Evolutionary conservation across 345 rosid genomes (phyloP), one percentile per base, ranked within the genome.

Genomic region (Salix brachista): DNA sequence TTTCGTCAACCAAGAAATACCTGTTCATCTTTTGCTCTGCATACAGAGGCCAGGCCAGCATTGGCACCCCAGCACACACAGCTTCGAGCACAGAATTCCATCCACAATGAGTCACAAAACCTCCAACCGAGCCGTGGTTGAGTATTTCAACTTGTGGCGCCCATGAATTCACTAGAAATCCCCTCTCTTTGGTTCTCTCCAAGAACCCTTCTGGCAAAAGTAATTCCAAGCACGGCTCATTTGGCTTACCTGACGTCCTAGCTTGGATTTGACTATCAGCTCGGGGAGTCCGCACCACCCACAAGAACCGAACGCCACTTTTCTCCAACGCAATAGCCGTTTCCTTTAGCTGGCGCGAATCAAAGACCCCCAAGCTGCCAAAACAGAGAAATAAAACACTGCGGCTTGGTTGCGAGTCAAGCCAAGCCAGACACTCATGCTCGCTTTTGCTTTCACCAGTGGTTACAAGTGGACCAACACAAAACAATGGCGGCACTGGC

Each of bases 11-110:
- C n/a, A 81, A 6, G 3, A 79, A 12, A n/a, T n/a, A 39, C 73
- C 65, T 67, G 5, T 76, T 77, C 62, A 83, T 25, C 75, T 21
- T 81, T 46, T 87, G 86, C 79, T 87, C 88, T 3, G 87, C 86
- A 28, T 83, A 83, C 1, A 85, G 82, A 3, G 90, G 88, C 88
- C 90, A 87, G 0, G 82, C 86, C 77, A 87, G 1, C 90, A 85
- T 84, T 8, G 90, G 87, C 41, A 85, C 84, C 30, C 90, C 87
- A 0, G 80, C 80, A 0, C 77, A 25, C 37, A 87, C 77, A 1
- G 86, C 84, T 75, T 87, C 90, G 4, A 87, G 75, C 1, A 82
- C 62, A 23, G 86, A 84, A 61, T 84, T 84, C 84, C 86, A 81
- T 28, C 84, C 84, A 56, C 86, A 84, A 69, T 84, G 84, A 41